A percentile compares a stretch with the other conserved stretches of the same genome.
These are phyloP conservation scores for Pseudogymnoascus sp. DNA, from an alignment of 2,329 filamentous ascomycete species.

Conservation along the genomic window DNA sequence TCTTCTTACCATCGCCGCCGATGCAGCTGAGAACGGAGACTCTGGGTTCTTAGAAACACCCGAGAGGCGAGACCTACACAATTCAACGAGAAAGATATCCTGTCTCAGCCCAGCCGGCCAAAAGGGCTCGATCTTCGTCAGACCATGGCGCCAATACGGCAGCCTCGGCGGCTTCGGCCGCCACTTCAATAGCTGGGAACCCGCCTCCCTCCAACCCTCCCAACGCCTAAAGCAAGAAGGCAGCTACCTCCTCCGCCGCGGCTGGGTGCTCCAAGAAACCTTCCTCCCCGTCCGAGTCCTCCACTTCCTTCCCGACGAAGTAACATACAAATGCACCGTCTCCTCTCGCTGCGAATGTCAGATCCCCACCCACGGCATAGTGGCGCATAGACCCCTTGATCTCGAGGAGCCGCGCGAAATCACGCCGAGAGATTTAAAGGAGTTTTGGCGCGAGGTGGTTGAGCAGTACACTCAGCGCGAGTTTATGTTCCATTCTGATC, in stretches of 20 bases:
- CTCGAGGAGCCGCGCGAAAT: not conserved
- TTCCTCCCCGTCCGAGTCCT: not conserved
- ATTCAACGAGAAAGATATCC: not conserved
- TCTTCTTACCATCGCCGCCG: conserved; percentile 21
- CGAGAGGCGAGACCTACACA: not conserved
- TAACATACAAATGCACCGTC: conserved; percentile 6
- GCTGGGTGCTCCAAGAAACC: conserved; percentile 2
- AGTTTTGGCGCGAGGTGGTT: conserved; percentile 11
- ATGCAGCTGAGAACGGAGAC: conserved; percentile 3
- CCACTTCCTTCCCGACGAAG: conserved; percentile 7
- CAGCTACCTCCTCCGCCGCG: not conserved
- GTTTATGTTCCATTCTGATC: conserved; percentile 13
- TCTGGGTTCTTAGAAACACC: not conserved
- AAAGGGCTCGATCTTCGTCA: not conserved
- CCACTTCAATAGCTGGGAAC: not conserved
- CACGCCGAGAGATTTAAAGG: not conserved
- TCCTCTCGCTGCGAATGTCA: conserved; percentile 13
- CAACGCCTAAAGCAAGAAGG: not conserved
- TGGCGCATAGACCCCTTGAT: not conserved
- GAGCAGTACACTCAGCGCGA: conserved; percentile 14
- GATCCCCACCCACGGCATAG: not conserved
- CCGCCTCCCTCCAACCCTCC: not conserved
- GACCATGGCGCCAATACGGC: not conserved
- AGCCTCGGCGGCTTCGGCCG: not conserved
- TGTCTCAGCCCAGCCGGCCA: not conserved